Base-by-base conservation (phyloP, 2,329 filamentous ascomycete genomes). In the Phialocephala subalpina region DNA sequence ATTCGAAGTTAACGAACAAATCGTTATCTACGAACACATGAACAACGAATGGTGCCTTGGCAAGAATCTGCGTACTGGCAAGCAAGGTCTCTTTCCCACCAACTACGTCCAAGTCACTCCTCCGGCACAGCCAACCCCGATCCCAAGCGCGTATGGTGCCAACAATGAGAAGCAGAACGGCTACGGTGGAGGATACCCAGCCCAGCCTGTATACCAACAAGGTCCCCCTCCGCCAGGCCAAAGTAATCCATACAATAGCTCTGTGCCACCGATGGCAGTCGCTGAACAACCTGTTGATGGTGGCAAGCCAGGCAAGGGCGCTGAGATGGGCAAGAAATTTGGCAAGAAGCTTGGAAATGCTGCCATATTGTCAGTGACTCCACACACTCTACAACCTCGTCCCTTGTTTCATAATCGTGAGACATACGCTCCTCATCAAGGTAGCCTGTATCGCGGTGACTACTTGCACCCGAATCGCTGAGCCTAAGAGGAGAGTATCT, bases 1-100 rank as follows among this genome's bases (percentile, higher is more conserved):
- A 2, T 88, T 98, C 66, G 88, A 93, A 76, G 89, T 91, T 68
- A 91, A 94, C 76, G 95, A 98, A 81, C 84, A 85, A 70, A 84
- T 98, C 72, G 86, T 88, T 66, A 92, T 98, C 25, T 87, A 89
- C 71, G 93, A 97, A 80, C 94, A 97, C 82, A 96, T 97, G 91
- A 98, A 98, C 80, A 88, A 90, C 69, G 94, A 98, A 80, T 98
- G 95, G 95, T 97, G 94, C 93, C 90, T 93, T 84, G 95, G 95
- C 72, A 88, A 87, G 73, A 97, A 97, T 80, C 83, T 90, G 75
- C 89, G 93, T 61, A 97, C 94, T 9, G 91, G 91, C 63, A 82
- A 87, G 72, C 93, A 97, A 81, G 95, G 95, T 73, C 97, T 98
- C 78, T 98, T 98, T 85, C 95, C 95, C n/a, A 88, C 91, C 73